Evolutionary conservation across 192 early-diverging fungal species (phyloP).

Genomic region (Paraglomus brasilianum): DNA sequence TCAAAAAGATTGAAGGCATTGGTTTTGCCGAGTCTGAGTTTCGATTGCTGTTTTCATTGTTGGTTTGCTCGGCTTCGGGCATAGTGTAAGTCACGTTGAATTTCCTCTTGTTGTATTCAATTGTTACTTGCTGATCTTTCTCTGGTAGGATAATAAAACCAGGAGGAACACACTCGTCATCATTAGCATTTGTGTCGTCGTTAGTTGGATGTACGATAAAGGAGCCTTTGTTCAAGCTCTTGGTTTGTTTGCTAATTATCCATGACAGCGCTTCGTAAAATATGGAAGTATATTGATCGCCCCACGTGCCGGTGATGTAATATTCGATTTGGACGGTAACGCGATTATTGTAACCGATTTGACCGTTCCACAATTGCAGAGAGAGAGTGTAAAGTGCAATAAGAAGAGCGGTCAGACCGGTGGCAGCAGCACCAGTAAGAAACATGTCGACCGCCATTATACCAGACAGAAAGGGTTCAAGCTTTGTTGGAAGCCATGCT

Average conservation of each 20-base stretch:
- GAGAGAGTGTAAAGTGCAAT: not conserved
- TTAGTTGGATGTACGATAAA: slow-evolving; percentile 1
- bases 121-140: slow-evolving; percentile 8
- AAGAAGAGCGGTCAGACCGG: not conserved
- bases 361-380: too few species aligned
- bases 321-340: slow-evolving; percentile 21
- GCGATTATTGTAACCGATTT: not conserved
- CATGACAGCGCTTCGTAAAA: slow-evolving; percentile 24
- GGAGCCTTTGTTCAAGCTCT: not conserved
- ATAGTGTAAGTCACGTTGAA: slow-evolving; percentile 22
- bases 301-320: not conserved
- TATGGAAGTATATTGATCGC: not conserved
- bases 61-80: not conserved
- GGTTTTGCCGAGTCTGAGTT: not conserved
- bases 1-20: slow-evolving; percentile 29
- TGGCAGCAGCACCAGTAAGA: not conserved
- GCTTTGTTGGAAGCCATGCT: slow-evolving; percentile 17
- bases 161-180: slow-evolving; percentile 1
- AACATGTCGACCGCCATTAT: slow-evolving; percentile 28
- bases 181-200: not conserved
- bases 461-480: slow-evolving; percentile 7
- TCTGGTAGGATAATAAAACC: slow-evolving; percentile 14
- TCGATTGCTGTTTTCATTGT: not conserved
- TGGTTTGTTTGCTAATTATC: slow-evolving; percentile 26
- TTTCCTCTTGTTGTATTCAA: slow-evolving; percentile 5